phyloP scores from a whole-genome alignment of 495 filamentous ascomycete species.

The Xylaria bambusicola region DNA sequence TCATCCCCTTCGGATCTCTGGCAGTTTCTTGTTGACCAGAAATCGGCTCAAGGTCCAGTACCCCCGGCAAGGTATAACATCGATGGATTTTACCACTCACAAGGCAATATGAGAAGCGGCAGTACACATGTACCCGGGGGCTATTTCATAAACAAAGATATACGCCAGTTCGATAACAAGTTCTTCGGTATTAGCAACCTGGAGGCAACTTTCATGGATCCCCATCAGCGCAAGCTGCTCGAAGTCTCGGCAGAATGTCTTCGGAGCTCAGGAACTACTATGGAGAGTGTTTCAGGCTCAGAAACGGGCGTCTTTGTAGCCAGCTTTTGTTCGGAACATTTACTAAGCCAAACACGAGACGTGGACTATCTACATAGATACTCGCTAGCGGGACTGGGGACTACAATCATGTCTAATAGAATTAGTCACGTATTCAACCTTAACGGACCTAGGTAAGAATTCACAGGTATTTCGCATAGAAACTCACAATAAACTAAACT shows the following conservation, averaged over 20 bases:
- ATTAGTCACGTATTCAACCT: constrained; percentile 56
- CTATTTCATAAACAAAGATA: constrained; percentile 21
- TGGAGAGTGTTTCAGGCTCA: too few relatives aligned
- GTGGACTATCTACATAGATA: constrained; percentile 30
- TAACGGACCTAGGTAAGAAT: constrained; percentile 48
- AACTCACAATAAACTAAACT: too few relatives aligned
- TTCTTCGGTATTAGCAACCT: constrained; percentile 23
- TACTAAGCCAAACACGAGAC: too few relatives aligned
- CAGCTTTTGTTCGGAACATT: too few relatives aligned
- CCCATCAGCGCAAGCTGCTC: constrained; percentile 43
- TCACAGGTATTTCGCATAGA: too few relatives aligned
- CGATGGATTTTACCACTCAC: constrained; percentile 1
- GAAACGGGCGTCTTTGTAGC: too few relatives aligned
- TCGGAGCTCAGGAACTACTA: too few relatives aligned
- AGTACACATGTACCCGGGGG: constrained; percentile 4
- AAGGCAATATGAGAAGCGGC: background rate
- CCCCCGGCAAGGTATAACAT: constrained; percentile 19
- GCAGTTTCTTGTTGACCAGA: background rate
- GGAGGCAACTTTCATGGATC: constrained; percentile 26
- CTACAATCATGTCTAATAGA: constrained; percentile 47
- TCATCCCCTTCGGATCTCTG: background rate
- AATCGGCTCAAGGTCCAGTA: background rate
- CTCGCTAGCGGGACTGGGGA: constrained; percentile 31
- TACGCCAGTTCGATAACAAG: constrained; percentile 18
- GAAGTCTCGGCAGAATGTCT: constrained; percentile 41